Base-by-base conservation (phyloP, 169 alveolate species). In the Plasmodium vivax region DNA sequence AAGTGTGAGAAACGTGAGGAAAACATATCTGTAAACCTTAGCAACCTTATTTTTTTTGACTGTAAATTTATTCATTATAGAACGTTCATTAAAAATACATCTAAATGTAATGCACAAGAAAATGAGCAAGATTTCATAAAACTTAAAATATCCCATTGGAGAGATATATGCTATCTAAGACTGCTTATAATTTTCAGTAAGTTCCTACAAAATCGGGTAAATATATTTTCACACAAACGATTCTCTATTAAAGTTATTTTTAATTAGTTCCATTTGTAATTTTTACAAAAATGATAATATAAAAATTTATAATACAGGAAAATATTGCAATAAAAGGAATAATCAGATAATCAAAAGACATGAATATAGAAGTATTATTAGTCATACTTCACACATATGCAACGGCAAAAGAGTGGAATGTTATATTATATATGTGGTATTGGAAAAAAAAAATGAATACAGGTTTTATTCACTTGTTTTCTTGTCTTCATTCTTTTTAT, bases 401-500 rank as follows among this genome's bases (percentile, higher is more conserved):
- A 71, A 36, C n/a, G 30, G 34, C 51, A 38, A 38, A 83, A 71
- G 16, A 58, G 43, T 3, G 56, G 6, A 34, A 10, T 47, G 68
- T 32, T 54, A 56, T 83, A 16, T 73, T 73, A 14, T 16, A 68
- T 68, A 68, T 68, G 47, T 68, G 43, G 47, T 12, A 38, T 8
- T 23, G 75, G 73, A 71, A 51, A 16, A 83, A 23, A 62, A 62
- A 0, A 38, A 41, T 68, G 9, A 62, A 34, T 14, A 62, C 23
- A 23, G 5, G 23, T 56, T 83, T 34, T 83, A 34, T 83, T 83
- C 80, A 16, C 19, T 43, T 83, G 23, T 34, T 83, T 83, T 83
- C 19, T 84, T 38, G 34, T 10, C 79, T 84, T 84, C 79, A 73
- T 43, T 41, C 56, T 41, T 88, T 54, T 80, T 81, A 30, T 36